Base-by-base conservation (phyloP, 305 asterid species). In the Solanum aculeatissimum region DNA sequence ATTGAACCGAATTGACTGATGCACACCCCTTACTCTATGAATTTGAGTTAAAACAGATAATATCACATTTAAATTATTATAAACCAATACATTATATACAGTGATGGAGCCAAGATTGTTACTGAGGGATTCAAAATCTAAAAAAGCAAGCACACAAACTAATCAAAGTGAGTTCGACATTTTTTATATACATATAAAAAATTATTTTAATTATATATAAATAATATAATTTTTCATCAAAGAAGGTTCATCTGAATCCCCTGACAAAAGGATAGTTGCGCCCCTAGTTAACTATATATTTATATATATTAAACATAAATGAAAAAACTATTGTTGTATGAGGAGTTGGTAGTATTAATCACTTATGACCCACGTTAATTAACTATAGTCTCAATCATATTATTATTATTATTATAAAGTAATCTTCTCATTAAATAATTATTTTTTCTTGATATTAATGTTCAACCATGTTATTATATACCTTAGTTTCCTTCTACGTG, bases 281-380 rank as follows among this genome's bases (percentile, higher is more conserved):
- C 5, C 40, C 40, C 0, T 4, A 0, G 4, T 32, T 32, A 2
- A 2, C 4, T 35, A 35, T 35, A 35, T 32, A 32, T 3, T 0
- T 35, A 35, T 35, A 35, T 0, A 35, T 35, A 35, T 35, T 5
- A 47, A 71, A 42, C n/a, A 71, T 2, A 72, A 72, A 72, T 23
- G 21, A 74, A 2, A 74, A 23, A 72, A 15, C 15, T 13, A 75
- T 40, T 49, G 18, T 16, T 7, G 66, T 57, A 15, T 4, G 27
- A 38, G 23, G 16, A 65, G 42, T 58, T 74, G 83, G 71, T 68
- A 23, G 74, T 43, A 42, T 35, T 68, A 86, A 78, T 54, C 71
- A 83, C 79, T 81, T 85, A 62, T 40, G 49, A 32, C 65, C 87
- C 85, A 63, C 74, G 47, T 66, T 55, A 45, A 81, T 57, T 65